Base-by-base conservation (phyloP, 2,329 filamentous ascomycete species). In the Colletotrichum abscissum region DNA sequence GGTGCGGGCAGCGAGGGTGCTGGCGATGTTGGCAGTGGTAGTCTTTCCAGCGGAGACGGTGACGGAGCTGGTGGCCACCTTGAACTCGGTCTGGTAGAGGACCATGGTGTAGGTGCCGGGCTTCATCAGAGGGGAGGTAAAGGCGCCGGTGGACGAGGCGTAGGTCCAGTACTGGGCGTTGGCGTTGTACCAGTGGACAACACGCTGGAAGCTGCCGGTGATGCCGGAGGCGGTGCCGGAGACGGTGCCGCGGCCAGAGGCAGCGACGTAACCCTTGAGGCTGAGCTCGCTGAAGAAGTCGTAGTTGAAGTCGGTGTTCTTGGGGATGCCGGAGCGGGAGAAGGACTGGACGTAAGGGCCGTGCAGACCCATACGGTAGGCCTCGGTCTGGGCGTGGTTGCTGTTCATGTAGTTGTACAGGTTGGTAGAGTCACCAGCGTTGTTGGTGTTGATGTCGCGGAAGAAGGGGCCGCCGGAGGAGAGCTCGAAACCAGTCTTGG, bases 391-490 rank as follows among this genome's bases (percentile, higher is more conserved):
- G 2, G 86, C 88, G 73, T 93, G 91, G 54, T 87, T 87, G 16
- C 88, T 91, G 84, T 93, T 93, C 88, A 92, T 92, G 83, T 92
- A 93, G 81, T 89, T 92, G 80, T 91, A 92, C 0, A 93, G 84
- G 69, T 86, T 89, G 46, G 84, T 91, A 75, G 86, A 88, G 52
- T 80, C 82, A 5, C 89, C 90, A 19, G 86, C 89, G 73, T 92
- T 91, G 82, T 93, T 93, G 65, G 87, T 85, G 81, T 92, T 88
- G 80, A 92, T 92, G 75, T 92, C 90, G 19, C 89, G 86, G 83
- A 88, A 87, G 85, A 93, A 93, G 19, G 92, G 92, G 1, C 91
- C 92, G 14, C 92, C 92, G 0, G 90, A 91, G 1, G 89, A 90
- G 9, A 85, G 86, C 79, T 93, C 92, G 56, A 71, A 71, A 14